phyloP scores from a whole-genome alignment of 305 asterid genomes.

The Fraxinus ornus region DNA sequence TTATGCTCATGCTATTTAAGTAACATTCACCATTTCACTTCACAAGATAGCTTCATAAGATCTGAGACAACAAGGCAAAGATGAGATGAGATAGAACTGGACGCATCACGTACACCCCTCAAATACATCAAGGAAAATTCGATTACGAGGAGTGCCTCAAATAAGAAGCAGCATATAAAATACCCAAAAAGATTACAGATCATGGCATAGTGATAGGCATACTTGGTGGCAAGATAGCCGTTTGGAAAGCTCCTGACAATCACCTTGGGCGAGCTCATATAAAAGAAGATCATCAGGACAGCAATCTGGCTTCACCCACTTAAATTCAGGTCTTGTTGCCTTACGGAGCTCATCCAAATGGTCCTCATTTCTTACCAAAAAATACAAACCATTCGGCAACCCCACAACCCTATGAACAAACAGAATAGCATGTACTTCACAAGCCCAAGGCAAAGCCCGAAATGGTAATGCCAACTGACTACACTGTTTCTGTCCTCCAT shows the following conservation, averaged over 20 bases:
- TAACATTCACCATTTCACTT: background rate
- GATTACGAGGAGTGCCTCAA: background rate
- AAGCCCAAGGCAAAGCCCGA: slow-evolving; percentile 78
- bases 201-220: slow-evolving; percentile 14
- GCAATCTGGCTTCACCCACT: slow-evolving; percentile 80
- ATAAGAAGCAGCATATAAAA: background rate
- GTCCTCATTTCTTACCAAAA: slow-evolving; percentile 73
- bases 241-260: slow-evolving; percentile 59
- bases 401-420: slow-evolving; percentile 88
- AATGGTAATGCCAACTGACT: slow-evolving; percentile 70
- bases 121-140: background rate
- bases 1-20: background rate
- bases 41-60: background rate
- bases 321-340: slow-evolving; percentile 61
- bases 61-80: background rate
- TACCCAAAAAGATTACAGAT: background rate
- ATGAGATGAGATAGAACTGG: background rate
- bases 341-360: slow-evolving; percentile 63
- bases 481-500: slow-evolving; percentile 45
- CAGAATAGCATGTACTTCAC: slow-evolving; percentile 69
- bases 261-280: slow-evolving; percentile 65
- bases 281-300: slow-evolving; percentile 85
- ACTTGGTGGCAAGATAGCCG: slow-evolving; percentile 89
- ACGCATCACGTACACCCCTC: background rate
- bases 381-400: slow-evolving; percentile 73